Evolutionary conservation across 2,329 filamentous ascomycete species (phyloP), one percentile per base, ranked within the genome.

Genomic region (Penicillium aurantiogriseum): DNA sequence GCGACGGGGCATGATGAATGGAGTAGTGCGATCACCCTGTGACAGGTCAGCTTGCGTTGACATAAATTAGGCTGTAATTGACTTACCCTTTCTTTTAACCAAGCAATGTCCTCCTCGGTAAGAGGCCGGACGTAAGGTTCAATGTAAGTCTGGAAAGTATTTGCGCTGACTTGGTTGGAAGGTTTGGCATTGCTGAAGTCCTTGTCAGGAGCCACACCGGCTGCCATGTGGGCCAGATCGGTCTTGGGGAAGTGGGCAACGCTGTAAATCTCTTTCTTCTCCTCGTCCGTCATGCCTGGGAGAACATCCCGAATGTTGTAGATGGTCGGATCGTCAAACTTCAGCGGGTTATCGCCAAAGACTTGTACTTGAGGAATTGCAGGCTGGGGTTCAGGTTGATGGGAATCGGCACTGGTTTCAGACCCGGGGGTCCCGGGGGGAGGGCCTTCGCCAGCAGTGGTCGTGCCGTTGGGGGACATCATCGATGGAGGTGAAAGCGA

Each of bases 151-250:
- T 89, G 88, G 74, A 99, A 99, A 2, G 93, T 96, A 56, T 86
- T 89, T 63, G 94, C 94, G 72, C 90, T 92, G 73, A 97, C 94
- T 78, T 99, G 94, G 68, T 93, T 96, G 21, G 88, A 88, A 5
- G 93, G 92, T 72, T 97, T 99, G 35, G 91, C 89, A 71, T 86
- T 96, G 71, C 91, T 97, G 69, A 97, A 97, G 77, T 99, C 94
- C 72, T 91, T 92, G 74, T 97, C 92, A 1, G 94, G 93, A 1
- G 92, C 90, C 39, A 89, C 87, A 47, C 94, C 94, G 11, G 93
- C 89, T 62, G 96, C 95, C 64, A 94, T 81, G 69, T 97, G 88
- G 57, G 87, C 83, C 9, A 99, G 81, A 69, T 97, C 90, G 62
- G 85, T 88, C 51, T 83, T 83, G 0, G 94, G 94, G 71, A 94